Percentiles rank a stretch among this genome's conserved stretches.
These are phyloP conservation scores for Berberis vulgaris DNA, from an alignment of 164 flowering plant species.

Conservation along the genomic window DNA sequence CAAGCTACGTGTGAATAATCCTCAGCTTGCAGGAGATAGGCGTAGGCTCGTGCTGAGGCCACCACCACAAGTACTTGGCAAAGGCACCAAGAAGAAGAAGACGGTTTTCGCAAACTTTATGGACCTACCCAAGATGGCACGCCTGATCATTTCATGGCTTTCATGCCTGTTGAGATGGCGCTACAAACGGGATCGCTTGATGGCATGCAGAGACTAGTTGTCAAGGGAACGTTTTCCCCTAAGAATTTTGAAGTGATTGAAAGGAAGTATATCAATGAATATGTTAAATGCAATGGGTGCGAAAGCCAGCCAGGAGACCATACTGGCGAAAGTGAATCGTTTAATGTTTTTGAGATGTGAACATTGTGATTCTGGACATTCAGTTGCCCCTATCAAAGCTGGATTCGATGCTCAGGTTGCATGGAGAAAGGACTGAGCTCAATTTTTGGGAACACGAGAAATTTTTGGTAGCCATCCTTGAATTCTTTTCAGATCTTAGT, in stretches of 20 bases:
- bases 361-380: no score
- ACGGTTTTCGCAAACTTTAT: constrained; percentile 74
- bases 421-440: no score
- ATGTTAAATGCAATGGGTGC: no score
- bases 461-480: no score
- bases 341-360: no score
- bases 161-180: constrained; percentile 88
- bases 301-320: no score
- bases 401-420: no score
- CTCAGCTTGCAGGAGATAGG: constrained; percentile 97
- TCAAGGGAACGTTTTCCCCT: constrained; percentile 90
- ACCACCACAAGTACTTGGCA: constrained; percentile 87
- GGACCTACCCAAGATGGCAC: constrained; percentile 95
- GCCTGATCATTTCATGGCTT: constrained; percentile 92
- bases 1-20: constrained; percentile 87
- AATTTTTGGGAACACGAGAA: no score
- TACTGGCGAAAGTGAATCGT: no score
- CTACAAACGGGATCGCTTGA: constrained; percentile 87
- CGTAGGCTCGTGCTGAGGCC: constrained; percentile 99
- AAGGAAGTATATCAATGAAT: neutral
- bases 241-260: constrained; percentile 84
- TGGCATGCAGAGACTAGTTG: constrained; percentile 83
- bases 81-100: constrained; percentile 94
- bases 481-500: no score
- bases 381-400: no score